These are phyloP conservation scores for Mortierella sp. DNA, from an alignment of 371 early-diverging fungal species.

Conservation along the genomic window DNA sequence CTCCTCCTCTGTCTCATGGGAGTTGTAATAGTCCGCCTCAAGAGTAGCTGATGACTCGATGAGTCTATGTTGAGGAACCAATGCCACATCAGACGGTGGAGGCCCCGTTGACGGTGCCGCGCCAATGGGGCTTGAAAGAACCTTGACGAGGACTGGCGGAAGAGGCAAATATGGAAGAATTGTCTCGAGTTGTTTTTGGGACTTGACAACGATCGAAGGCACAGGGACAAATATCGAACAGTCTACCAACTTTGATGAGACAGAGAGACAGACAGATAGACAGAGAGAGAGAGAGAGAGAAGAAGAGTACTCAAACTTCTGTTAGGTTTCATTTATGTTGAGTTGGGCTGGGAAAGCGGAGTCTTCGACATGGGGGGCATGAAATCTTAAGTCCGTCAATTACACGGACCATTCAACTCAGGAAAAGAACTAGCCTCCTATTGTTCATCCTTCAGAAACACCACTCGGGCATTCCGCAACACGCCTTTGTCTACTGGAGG, in stretches of 20 bases:
- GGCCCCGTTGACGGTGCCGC: not conserved
- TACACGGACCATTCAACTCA: too few species aligned
- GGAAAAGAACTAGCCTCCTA: too few species aligned
- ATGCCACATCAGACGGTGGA: not conserved
- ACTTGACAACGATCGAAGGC: conserved; percentile 27
- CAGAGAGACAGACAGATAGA: too few species aligned
- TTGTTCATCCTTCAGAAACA: too few species aligned
- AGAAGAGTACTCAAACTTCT: not conserved
- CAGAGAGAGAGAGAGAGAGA: too few species aligned
- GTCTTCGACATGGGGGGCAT: not conserved
- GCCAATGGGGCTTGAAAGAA: not conserved
- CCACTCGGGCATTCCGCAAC: too few species aligned
- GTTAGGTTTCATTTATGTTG: not conserved
- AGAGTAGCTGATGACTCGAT: too few species aligned
- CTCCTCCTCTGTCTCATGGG: too few species aligned
- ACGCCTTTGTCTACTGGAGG: too few species aligned
- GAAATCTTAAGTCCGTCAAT: not conserved
- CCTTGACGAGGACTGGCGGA: not conserved
- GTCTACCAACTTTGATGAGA: conserved; percentile 12
- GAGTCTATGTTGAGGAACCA: too few species aligned
- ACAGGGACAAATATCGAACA: conserved; percentile 26
- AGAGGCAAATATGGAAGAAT: conserved; percentile 20
- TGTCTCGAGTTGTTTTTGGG: conserved; percentile 20
- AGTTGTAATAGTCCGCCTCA: too few species aligned
- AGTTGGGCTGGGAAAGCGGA: not conserved